phyloP scores from a whole-genome alignment of 1,284 basidiomycete genomes.

The Pseudozyma sp. region DNA sequence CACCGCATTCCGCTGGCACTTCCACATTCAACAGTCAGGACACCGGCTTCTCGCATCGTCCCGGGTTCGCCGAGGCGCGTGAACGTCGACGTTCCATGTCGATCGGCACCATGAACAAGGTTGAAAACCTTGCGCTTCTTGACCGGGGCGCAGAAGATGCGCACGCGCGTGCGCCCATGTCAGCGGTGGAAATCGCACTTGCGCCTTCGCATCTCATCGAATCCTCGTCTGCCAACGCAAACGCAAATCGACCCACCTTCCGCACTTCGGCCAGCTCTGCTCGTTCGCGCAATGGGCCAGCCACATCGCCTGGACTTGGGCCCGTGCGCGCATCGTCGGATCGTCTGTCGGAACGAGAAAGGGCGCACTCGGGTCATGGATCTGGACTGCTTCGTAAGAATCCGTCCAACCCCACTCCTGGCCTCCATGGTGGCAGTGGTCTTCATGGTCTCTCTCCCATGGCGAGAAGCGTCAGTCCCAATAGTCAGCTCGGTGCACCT shows the following conservation, averaged over 20 bases:
- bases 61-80: conserved; percentile 48
- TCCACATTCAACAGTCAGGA: conserved; percentile 19
- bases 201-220: conserved; percentile 17
- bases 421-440: conserved; percentile 47
- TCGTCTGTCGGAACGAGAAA: conserved; percentile 52
- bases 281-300: conserved; percentile 37
- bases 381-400: conserved; percentile 60
- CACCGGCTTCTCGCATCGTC: conserved; percentile 24
- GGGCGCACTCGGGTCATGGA: conserved; percentile 46
- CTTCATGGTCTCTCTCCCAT: conserved; percentile 40
- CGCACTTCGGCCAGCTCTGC: conserved; percentile 30
- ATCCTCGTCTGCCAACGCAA: conserved; percentile 6
- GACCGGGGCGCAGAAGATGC: conserved; percentile 14
- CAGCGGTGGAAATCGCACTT: neutral
- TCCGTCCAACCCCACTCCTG: conserved; percentile 61
- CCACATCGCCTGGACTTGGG: conserved; percentile 40
- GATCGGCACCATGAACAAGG: conserved; percentile 29
- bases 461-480: conserved; percentile 39
- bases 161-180: conserved; percentile 4
- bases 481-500: conserved; percentile 37
- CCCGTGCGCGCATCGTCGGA: conserved; percentile 59
- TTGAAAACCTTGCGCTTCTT: conserved; percentile 32
- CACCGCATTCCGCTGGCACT: conserved; percentile 25
- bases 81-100: conserved; percentile 40
- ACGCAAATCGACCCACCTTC: conserved; percentile 26